Evolutionary conservation across 1,284 basidiomycete species (phyloP), one percentile per base, ranked within the genome.

Genomic region (Apiotrichum sp.): DNA sequence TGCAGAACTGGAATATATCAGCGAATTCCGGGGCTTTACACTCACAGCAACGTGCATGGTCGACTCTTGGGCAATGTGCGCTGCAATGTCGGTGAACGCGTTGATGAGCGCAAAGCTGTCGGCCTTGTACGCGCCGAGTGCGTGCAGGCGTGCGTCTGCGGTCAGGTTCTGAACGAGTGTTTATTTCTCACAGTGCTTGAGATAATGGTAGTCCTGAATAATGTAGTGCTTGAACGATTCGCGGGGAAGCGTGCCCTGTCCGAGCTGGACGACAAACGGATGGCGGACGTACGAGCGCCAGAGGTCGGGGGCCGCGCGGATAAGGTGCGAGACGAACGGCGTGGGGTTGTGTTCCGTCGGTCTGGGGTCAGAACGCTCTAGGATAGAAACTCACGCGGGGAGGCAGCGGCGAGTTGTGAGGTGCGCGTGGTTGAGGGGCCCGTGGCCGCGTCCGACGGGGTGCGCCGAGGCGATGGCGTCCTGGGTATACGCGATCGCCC

Each of bases 361-460:
- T 50, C 87, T 89, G 53, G 16, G 44, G 51, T 50, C 47, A 44
- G 4, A 13, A 14, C 4, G 4, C 4, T 2, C 32, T 6, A 31
- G 14, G 22, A 40, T 22, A 2, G 29, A 2, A 14, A 74, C 84
- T 65, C 64, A 89, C 89, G 76, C 77, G 2, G 84, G 82, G 16
- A 93, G 71, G 3, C 78, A 66, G 0, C 81, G 77, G 9, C 66
- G 74, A 1, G 77, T 70, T n/a, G 85, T 77, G 0, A 82, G 78
- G 68, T 91, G 87, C 52, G 86, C 78, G 70, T 98, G 93, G 72
- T 97, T 91, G 22, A 98, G 80, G 1, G 93, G 92, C 0, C 92
- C 93, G 55, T 86, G 78, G 0, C 93, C 93, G 7, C 78, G 73
- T 2, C 93, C 93, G 2, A 95, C 81, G 0, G 82, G 74, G 46